phyloP scores from a whole-genome alignment of 306 rosid species.

The Trifolium subterraneum region DNA sequence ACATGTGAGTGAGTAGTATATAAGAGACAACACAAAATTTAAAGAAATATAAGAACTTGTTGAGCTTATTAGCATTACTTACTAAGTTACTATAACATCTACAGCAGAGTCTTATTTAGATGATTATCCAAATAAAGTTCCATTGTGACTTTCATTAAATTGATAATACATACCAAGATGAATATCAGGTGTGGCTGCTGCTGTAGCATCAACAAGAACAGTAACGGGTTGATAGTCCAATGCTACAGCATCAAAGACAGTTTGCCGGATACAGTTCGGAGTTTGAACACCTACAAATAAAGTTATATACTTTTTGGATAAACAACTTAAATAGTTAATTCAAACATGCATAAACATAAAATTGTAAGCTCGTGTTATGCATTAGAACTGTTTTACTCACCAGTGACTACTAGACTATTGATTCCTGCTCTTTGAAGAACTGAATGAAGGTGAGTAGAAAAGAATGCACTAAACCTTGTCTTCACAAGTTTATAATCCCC shows the following conservation, averaged over 20 bases:
- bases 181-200: conserved; percentile 78
- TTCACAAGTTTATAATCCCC: conserved; percentile 87
- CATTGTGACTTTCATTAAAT: conserved; percentile 3
- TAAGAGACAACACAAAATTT: neutral
- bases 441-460: conserved; percentile 77
- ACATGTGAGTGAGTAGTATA: neutral
- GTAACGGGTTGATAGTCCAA: conserved; percentile 78
- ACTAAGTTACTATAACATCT: neutral
- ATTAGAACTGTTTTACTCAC: conserved; percentile 49
- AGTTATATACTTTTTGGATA: neutral
- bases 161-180: conserved; percentile 64
- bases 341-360: conserved; percentile 16
- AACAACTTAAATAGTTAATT: neutral
- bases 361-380: neutral
- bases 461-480: conserved; percentile 92
- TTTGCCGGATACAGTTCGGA: conserved; percentile 93
- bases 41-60: neutral
- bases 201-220: conserved; percentile 84
- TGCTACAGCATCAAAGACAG: conserved; percentile 85
- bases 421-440: conserved; percentile 71
- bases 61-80: neutral
- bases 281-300: conserved; percentile 79
- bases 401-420: conserved; percentile 67
- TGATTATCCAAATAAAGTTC: conserved; percentile 9
- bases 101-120: neutral